Evolutionary conservation across 257 asterid genomes (phyloP).

Genomic region (Lantana camara): DNA sequence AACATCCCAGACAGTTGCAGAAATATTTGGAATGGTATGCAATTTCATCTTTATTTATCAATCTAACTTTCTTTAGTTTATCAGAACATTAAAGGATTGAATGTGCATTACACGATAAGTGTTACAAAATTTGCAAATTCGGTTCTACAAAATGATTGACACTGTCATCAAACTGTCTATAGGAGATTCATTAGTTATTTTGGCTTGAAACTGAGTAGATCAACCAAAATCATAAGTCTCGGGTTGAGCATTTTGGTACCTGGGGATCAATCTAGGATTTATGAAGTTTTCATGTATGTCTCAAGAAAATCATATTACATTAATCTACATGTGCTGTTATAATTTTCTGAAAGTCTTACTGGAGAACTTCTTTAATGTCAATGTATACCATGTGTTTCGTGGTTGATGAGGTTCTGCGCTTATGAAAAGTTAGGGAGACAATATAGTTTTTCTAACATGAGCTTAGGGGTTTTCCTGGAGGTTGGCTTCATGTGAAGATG

Average conservation of each 20-base stretch:
- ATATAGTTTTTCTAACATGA: neutral
- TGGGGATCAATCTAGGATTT: conserved; percentile 6
- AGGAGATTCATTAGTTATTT: conserved; percentile 20
- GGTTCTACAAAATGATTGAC: conserved; percentile 3
- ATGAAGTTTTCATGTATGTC: conserved; percentile 6
- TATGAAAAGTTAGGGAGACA: neutral
- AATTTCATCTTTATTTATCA: conserved; percentile 24
- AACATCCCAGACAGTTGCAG: conserved; percentile 31
- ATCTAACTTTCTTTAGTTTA: conserved; percentile 12
- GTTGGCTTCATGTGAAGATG: conserved; percentile 1
- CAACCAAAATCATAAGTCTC: conserved; percentile 19
- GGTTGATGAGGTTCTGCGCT: neutral
- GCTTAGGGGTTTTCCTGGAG: conserved; percentile 9
- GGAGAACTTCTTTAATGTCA: neutral
- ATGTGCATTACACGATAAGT: conserved; percentile 26
- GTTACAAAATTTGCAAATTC: conserved; percentile 18
- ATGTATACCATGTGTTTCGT: neutral
- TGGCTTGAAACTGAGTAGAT: conserved; percentile 21
- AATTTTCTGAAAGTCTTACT: conserved; percentile 16
- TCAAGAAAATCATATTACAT: neutral
- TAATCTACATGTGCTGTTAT: neutral
- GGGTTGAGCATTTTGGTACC: conserved; percentile 12
- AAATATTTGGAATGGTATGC: conserved; percentile 47
- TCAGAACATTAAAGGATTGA: conserved; percentile 5
- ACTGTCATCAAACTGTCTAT: conserved; percentile 21